Evolutionary conservation across 768 basidiomycete species (phyloP), one percentile per base, ranked within the genome.

Genomic region (Boletus reticuloceps): DNA sequence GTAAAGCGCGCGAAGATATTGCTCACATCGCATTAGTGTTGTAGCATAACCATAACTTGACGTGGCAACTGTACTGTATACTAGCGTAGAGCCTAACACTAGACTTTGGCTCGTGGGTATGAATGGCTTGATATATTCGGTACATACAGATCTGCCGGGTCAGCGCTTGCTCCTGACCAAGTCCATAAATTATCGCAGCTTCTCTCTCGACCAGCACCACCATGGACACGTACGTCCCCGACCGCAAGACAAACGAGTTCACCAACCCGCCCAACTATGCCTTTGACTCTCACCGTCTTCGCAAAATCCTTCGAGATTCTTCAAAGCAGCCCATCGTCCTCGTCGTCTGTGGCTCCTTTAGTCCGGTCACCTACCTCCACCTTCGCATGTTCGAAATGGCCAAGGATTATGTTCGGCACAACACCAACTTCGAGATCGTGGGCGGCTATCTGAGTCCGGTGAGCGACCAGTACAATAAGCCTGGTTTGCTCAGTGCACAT

Each of bases 341-440:
- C 58, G 93, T 99, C 56, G 97, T 94, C 44, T 99, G 97, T 68
- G 97, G 96, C 29, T 96, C 93, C 52, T 98, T 98, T 83, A 95
- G 92, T 64, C 96, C 96, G 12, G 89, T 97, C 58, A 97, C 95
- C n/a, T 96, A 94, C 67, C 88, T 96, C 49, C 94, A 97, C 68
- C 83, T 98, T 58, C 91, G 97, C 62, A 98, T 99, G 94, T 99
- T 98, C 74, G 97, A 98, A 71, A 98, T 99, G 97, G 97, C 96
- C 53, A 90, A 89, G 74, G 97, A 98, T 78, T 94, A 94, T 66
- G 84, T 91, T 50, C 85, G 92, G 49, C 90, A 94, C 64, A 92
- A 94, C 71, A 94, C 92, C 46, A 78, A 90, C 60, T 97, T 91
- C 65, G 93, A 97, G 73, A 91, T 99, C 63, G 80, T 98, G 64